Evolutionary conservation across 129 eudicot genomes (phyloP), one percentile per base, ranked within the genome.

Genomic region (Apium graveolens): DNA sequence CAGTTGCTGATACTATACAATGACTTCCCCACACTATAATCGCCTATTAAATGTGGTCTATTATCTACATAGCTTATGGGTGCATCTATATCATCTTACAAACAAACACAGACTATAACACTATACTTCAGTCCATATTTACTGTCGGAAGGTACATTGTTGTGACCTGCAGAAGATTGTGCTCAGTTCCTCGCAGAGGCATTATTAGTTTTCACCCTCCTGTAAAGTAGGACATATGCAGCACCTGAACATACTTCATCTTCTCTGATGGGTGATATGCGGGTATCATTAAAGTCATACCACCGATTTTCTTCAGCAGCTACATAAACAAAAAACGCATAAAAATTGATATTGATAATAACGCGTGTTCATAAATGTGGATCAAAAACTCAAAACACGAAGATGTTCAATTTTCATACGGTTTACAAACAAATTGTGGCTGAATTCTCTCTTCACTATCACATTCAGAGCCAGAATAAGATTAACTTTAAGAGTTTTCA

Each of bases 241-340:
- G 97, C 96, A 55, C 83, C 86, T 6, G 98, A 85, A 83, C 90
- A 86, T 31, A 93, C 97, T 27, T 89, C 96, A 18, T 91, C 97
- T 76, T 93, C 98, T 29, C 82, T 85, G 27, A 91, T 85, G 21
- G 87, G 82, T 49, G 91, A 86, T 72, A 93, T 85, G 62, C 89
- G 93, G 81, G 81, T 89, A 75, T 91, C 98, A 76, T 93, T 93
- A 78, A 93, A 93, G 86, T 89, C 89, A 86, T 91, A 93, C 98
- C 98, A 93, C 78, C 87, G 87, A 82, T 93, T 89, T 80, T 93
- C 97, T 43, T 93, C 97, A 73, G 83, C 80, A 93, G 93, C 97
- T 93, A 89, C 88, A 88, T 21, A 62, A 27, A 35, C 79, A 27
- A 34, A 18, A 75, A 73, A 29, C 12, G 20, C 20, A 63, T 11